A percentile compares a stretch with the other conserved stretches of the same genome.
These are phyloP conservation scores for Loxodes magnus DNA, from an alignment of 73 alveolate genomes.

Conservation along the genomic window DNA sequence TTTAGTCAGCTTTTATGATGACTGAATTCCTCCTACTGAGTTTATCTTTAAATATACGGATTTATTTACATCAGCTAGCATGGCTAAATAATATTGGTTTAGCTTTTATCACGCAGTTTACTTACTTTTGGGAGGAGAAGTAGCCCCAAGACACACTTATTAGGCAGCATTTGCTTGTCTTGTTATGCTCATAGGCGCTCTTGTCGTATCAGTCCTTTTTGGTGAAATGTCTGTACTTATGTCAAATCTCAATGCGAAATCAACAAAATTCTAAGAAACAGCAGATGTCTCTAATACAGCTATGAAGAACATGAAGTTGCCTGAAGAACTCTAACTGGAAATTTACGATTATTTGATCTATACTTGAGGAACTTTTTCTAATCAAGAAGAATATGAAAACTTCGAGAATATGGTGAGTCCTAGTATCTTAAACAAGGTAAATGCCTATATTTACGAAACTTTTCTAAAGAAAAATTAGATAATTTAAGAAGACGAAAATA, in stretches of 20 bases:
- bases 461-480: neutral
- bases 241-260: conserved; percentile 15
- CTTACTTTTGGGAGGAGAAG: conserved; percentile 32
- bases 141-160: conserved; percentile 24
- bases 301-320: conserved; percentile 47
- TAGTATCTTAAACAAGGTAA: conserved; percentile 6
- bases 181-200: conserved; percentile 33
- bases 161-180: conserved; percentile 15
- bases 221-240: conserved; percentile 44
- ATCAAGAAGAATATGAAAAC: conserved; percentile 33
- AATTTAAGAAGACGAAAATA: neutral
- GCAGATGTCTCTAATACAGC: conserved; percentile 18
- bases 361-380: conserved; percentile 29
- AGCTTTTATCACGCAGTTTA: conserved; percentile 24
- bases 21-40: conserved; percentile 10
- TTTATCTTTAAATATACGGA: neutral
- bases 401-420: conserved; percentile 32
- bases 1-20: neutral
- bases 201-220: conserved; percentile 34
- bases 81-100: conserved; percentile 13
- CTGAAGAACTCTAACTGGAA: conserved; percentile 12
- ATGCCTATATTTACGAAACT: neutral
- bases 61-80: neutral
- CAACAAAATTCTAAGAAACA: conserved; percentile 15
- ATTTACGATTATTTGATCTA: conserved; percentile 22